Evolutionary conservation across 768 basidiomycete genomes (phyloP).

Genomic region (Lactifluus volemus): DNA sequence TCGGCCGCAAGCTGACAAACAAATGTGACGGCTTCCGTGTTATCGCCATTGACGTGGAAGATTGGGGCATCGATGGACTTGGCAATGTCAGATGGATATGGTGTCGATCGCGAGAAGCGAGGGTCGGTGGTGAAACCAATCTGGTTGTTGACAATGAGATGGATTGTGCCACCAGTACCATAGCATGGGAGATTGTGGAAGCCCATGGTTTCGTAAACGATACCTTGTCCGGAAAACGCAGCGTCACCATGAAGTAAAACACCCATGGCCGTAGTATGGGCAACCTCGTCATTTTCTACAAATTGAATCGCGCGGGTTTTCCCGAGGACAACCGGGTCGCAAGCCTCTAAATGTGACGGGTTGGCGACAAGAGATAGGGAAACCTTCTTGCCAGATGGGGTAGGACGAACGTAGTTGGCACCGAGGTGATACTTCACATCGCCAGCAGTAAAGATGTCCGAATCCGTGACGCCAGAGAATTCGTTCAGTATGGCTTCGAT

Average conservation of each 20-base stretch:
- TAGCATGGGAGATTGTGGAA: slow-evolving; percentile 93
- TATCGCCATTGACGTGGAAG: slow-evolving; percentile 99
- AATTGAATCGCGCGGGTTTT: slow-evolving; percentile 98
- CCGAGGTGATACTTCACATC: slow-evolving; percentile 99
- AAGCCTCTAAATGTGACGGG: slow-evolving; percentile 96
- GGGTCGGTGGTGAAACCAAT: slow-evolving; percentile 99
- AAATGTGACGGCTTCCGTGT: slow-evolving; percentile 96
- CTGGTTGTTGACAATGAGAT: slow-evolving; percentile 98
- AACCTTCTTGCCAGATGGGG: slow-evolving; percentile 96
- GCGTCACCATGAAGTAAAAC: slow-evolving; percentile 97
- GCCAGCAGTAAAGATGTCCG: slow-evolving; percentile 76
- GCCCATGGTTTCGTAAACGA: slow-evolving; percentile 99
- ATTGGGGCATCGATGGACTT: slow-evolving; percentile 98
- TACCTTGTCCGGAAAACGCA: slow-evolving; percentile 95
- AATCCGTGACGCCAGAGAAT: slow-evolving; percentile 66
- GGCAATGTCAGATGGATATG: slow-evolving; percentile 96
- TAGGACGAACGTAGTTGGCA: slow-evolving; percentile 97
- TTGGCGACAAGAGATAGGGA: slow-evolving; percentile 96
- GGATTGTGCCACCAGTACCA: slow-evolving; percentile 96
- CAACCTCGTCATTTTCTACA: slow-evolving; percentile 77
- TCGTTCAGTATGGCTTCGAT: slow-evolving; percentile 97
- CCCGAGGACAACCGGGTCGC: slow-evolving; percentile 96
- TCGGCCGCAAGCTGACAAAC: slow-evolving; percentile 98
- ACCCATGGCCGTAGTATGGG: slow-evolving; percentile 83
- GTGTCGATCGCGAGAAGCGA: slow-evolving; percentile 93